Base-by-base conservation (phyloP, 2,329 filamentous ascomycete genomes). In the Alternaria viburni region DNA sequence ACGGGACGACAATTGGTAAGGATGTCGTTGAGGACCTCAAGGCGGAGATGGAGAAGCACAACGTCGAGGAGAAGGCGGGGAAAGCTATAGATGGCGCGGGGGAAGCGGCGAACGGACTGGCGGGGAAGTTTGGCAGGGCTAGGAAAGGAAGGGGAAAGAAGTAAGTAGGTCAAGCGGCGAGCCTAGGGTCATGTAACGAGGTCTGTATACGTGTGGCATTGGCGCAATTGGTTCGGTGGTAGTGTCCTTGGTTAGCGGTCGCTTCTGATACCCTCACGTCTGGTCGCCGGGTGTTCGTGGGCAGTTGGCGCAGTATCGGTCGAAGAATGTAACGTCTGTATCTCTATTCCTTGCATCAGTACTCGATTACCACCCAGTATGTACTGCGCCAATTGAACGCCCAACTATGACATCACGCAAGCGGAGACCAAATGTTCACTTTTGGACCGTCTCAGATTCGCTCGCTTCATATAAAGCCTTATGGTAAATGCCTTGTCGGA, bases 41-140 rank as follows among this genome's bases (percentile, higher is more conserved):
- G 54, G 83, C 83, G 28, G 86, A 89, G 76, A 85, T 84, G 23
- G 83, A 86, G 52, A 88, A 86, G 77, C 85, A 86, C 74, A 79
- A 83, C 50, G 77, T 87, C 8, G 82, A 83, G 72, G 83, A 81
- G 30, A 77, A 77, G 52, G 71, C 79, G 26, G 75, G 76, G 3
- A 76, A 73, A 41, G 79, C 80, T 6, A 77, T 81, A 43, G 73
- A 77, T 59, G 70, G 73, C 15, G 79, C 73, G 11, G 71, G 72
- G 9, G 69, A 73, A n/a, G 69, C 69, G 43, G 72, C 77, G 11
- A 76, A 71, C 65, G 75, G 74, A 15, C 25, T 79, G 12, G 72
- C 73, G 15, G 66, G 62, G 2, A 78, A 67, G 64, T 58, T 79
- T 59, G 66, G 65, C 10, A 76, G 64, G 59, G 66, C 61, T 41